A percentile compares a stretch with the other conserved stretches of the same genome.
Evolutionary conservation across 805 yeast genomes (phyloP).

Genomic region (Saccharomycopsis malanga): DNA sequence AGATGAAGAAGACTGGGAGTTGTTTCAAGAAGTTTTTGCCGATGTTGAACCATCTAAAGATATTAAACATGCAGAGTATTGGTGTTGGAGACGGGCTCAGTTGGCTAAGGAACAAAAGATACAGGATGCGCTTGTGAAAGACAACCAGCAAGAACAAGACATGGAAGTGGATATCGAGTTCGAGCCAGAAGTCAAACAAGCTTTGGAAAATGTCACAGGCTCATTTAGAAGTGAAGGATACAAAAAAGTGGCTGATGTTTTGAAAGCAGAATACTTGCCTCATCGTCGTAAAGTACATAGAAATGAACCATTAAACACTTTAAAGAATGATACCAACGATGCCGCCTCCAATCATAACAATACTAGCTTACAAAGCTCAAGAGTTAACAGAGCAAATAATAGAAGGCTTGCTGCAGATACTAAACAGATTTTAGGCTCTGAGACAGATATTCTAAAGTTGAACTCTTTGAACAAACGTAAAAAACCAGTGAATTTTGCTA

Average conservation of each 20-base stretch:
- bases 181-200: conserved; percentile 6
- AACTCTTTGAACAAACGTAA: conserved; percentile 85
- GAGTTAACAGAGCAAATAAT: conserved; percentile 79
- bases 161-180: conserved; percentile 23
- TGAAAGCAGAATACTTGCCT: conserved; percentile 71
- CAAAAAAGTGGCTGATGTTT: conserved; percentile 60
- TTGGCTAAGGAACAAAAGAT: background rate
- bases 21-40: conserved; percentile 42
- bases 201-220: conserved; percentile 42
- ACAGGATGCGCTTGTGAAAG: conserved; percentile 28
- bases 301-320: conserved; percentile 58
- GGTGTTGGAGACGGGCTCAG: conserved; percentile 52
- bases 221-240: conserved; percentile 71
- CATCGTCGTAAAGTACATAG: conserved; percentile 65
- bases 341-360: conserved; percentile 17
- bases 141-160: conserved; percentile 23
- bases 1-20: conserved; percentile 66
- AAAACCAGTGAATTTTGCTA: conserved; percentile 92
- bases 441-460: conserved; percentile 71
- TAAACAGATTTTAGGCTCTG: conserved; percentile 68
- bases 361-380: conserved; percentile 53
- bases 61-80: conserved; percentile 38
- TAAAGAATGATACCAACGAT: conserved; percentile 24
- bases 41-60: conserved; percentile 26
- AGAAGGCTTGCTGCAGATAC: conserved; percentile 88